These are phyloP conservation scores for Ophiocordyceps australis DNA, from an alignment of 2,329 filamentous ascomycete genomes.

Conservation along the genomic window DNA sequence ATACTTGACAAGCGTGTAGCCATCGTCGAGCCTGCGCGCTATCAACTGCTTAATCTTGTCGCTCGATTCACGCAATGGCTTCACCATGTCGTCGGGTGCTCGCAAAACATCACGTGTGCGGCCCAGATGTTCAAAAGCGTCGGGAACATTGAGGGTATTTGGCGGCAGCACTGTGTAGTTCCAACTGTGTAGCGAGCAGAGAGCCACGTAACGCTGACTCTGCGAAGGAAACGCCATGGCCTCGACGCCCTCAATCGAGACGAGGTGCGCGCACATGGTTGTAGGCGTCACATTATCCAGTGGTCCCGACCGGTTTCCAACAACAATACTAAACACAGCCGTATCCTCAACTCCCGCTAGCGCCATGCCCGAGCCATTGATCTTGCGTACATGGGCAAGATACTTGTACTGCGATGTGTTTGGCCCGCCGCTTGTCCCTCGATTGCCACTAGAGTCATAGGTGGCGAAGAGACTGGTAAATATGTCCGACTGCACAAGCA, in stretches of 20 bases:
- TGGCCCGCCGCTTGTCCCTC: background rate
- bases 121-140: slow-evolving; percentile 11
- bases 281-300: slow-evolving; percentile 8
- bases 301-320: slow-evolving; percentile 14
- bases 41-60: slow-evolving; percentile 1
- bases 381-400: slow-evolving; percentile 19
- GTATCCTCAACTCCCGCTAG: slow-evolving; percentile 13
- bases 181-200: slow-evolving; percentile 21
- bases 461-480: slow-evolving; percentile 10
- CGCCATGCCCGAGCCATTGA: slow-evolving; percentile 19
- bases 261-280: slow-evolving; percentile 15
- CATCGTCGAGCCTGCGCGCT: slow-evolving; percentile 11
- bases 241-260: slow-evolving; percentile 17
- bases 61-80: background rate
- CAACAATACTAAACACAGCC: slow-evolving; percentile 15
- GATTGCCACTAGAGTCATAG: slow-evolving; percentile 1
- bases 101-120: slow-evolving; percentile 3
- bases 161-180: slow-evolving; percentile 17
- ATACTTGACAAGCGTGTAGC: slow-evolving; percentile 18
- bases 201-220: slow-evolving; percentile 7
- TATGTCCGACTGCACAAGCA: slow-evolving; percentile 9
- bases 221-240: slow-evolving; percentile 6
- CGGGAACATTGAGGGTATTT: slow-evolving; percentile 12
- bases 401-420: slow-evolving; percentile 10
- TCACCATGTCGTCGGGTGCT: slow-evolving; percentile 1